Conservation (phyloP, 495 filamentous ascomycete species). For the Acidomyces sp. region DNA sequence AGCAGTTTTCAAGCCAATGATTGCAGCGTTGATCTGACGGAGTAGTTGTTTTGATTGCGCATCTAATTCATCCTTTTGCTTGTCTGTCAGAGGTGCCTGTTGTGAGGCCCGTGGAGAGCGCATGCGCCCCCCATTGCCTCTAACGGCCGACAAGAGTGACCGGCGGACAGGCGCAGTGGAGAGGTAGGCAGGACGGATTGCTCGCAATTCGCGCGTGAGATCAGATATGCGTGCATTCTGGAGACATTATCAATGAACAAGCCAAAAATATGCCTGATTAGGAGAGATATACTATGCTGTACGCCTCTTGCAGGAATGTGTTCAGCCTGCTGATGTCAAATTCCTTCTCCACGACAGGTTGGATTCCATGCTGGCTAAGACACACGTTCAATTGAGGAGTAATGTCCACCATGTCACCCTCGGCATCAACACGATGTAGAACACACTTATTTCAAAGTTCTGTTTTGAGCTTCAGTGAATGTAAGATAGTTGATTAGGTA, state of each 20-base stretch:
- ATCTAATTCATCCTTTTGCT: conserved; percentile 53
- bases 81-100: conserved; percentile 35
- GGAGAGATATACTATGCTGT: conserved; percentile 60
- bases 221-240: conserved; percentile 77
- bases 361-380: conserved; percentile 44
- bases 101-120: conserved; percentile 28
- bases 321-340: conserved; percentile 45
- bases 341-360: conserved; percentile 30
- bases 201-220: conserved; percentile 62
- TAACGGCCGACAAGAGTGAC: conserved; percentile 31
- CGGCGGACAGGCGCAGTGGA: conserved; percentile 48
- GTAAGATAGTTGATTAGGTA: no score
- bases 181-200: conserved; percentile 82
- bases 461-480: no score
- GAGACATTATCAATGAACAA: no score
- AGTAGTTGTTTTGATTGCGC: conserved; percentile 69
- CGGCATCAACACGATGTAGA: no score
- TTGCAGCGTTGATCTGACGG: conserved; percentile 62
- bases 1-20: conserved; percentile 62
- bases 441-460: no score
- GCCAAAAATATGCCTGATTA: no score
- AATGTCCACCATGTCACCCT: conserved; percentile 37
- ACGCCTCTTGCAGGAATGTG: conserved; percentile 90
- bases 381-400: conserved; percentile 58
- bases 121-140: no score